Conservation (phyloP, 495 filamentous ascomycete genomes). For the Xylaria intraflava region DNA sequence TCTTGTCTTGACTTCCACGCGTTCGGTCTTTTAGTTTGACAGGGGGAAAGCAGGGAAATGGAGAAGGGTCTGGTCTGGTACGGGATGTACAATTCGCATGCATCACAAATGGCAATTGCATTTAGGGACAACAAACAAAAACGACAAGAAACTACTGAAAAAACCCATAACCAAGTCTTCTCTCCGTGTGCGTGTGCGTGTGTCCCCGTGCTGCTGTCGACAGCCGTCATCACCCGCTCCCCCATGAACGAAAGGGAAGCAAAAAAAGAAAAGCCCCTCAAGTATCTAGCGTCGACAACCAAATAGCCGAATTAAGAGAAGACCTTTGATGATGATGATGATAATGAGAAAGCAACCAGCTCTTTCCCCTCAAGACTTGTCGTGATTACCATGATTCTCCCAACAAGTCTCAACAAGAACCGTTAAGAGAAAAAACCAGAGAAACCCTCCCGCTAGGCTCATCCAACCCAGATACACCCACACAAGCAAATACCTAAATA, state of each 20-base stretch:
- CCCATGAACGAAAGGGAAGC: too few relatives aligned
- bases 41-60: constrained; percentile 12
- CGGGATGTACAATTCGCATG: constrained; percentile 15
- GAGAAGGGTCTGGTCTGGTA: constrained; percentile 15
- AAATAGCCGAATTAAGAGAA: neutral
- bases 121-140: constrained; percentile 11
- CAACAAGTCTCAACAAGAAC: too few relatives aligned
- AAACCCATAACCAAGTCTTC: neutral
- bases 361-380: too few relatives aligned
- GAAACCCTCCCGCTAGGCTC: too few relatives aligned
- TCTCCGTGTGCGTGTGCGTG: neutral
- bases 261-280: neutral
- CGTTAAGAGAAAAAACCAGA: too few relatives aligned
- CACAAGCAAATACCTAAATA: too few relatives aligned
- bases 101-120: constrained; percentile 16
- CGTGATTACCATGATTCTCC: too few relatives aligned
- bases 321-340: neutral
- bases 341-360: neutral
- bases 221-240: too few relatives aligned
- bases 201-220: neutral
- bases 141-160: constrained; percentile 3
- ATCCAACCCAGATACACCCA: too few relatives aligned
- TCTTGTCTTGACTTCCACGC: constrained; percentile 12
- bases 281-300: neutral
- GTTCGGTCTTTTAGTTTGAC: constrained; percentile 14